Conservation (phyloP, 176 grass and related monocot species). For the Zoysia pacifica region DNA sequence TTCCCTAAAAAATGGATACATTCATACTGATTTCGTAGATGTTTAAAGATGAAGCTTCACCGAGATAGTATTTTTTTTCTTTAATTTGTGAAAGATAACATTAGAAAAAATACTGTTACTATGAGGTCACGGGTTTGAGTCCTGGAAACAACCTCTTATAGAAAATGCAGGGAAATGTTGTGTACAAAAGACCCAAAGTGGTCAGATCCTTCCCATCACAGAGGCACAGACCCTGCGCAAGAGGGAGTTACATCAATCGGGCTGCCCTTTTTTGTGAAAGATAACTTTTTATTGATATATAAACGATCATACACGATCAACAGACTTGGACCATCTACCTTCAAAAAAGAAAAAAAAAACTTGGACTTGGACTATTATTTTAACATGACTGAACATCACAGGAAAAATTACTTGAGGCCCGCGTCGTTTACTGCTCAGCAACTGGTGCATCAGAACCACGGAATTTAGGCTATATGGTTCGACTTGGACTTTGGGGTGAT, state of each 20-base stretch:
- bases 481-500: constrained; percentile 93
- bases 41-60: neutral
- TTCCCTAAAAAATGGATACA: neutral
- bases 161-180: too few relatives aligned
- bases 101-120: too few relatives aligned
- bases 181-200: too few relatives aligned
- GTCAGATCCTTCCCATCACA: too few relatives aligned
- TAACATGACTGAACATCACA: constrained; percentile 49
- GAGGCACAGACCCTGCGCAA: too few relatives aligned
- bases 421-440: constrained; percentile 96
- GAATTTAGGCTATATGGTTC: constrained; percentile 98
- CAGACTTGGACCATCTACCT: neutral
- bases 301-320: neutral
- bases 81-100: neutral
- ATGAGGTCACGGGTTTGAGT: too few relatives aligned
- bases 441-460: constrained; percentile 98
- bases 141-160: too few relatives aligned
- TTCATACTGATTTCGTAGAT: neutral
- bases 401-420: constrained; percentile 80
- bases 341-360: too few relatives aligned
- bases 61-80: neutral
- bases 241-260: too few relatives aligned
- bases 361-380: constrained; percentile 27
- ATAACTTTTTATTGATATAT: constrained; percentile 13
- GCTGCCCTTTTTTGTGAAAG: neutral